Percentiles rank a stretch among this genome's conserved stretches.
These are phyloP conservation scores for Paecilomyces variotii DNA, from an alignment of 2,329 filamentous ascomycete genomes.

Conservation along the genomic window DNA sequence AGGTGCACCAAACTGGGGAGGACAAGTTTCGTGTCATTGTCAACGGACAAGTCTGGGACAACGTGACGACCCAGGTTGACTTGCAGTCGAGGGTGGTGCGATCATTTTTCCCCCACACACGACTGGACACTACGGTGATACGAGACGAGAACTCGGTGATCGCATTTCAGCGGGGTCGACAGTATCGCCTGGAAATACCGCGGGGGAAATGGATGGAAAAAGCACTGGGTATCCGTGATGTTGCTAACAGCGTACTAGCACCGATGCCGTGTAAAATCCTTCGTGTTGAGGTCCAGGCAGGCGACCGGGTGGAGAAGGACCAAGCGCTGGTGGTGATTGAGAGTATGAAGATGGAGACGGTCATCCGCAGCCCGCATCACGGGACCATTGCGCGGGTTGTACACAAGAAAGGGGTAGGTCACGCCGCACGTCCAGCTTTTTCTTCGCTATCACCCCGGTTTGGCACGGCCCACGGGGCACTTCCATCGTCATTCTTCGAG, in stretches of 20 bases:
- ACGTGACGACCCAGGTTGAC: constrained; percentile 43
- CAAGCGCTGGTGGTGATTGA: constrained; percentile 83
- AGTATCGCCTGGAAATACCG: constrained; percentile 48
- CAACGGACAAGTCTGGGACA: constrained; percentile 25
- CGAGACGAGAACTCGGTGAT: constrained; percentile 46
- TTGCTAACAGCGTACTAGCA: constrained; percentile 72
- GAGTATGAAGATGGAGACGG: constrained; percentile 86
- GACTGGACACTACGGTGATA: constrained; percentile 73
- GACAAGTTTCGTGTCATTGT: constrained; percentile 43
- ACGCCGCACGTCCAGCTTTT: constrained; percentile 5
- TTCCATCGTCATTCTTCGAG: neutral
- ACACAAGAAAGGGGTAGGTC: constrained; percentile 64
- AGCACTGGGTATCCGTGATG: constrained; percentile 74
- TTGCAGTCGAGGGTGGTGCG: constrained; percentile 47
- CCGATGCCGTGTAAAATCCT: constrained; percentile 98
- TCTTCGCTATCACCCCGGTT: constrained; percentile 2
- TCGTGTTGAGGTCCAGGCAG: constrained; percentile 77
- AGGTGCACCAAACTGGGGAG: constrained; percentile 44
- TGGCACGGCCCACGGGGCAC: neutral
- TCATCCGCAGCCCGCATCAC: constrained; percentile 67
- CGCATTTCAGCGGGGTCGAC: constrained; percentile 63
- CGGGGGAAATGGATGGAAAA: constrained; percentile 76
- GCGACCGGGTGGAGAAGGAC: constrained; percentile 75
- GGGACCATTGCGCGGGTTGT: constrained; percentile 65
- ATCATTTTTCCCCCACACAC: constrained; percentile 73